Base-by-base conservation (phyloP, 169 alveolate genomes). In the Plasmodium yoelii region DNA sequence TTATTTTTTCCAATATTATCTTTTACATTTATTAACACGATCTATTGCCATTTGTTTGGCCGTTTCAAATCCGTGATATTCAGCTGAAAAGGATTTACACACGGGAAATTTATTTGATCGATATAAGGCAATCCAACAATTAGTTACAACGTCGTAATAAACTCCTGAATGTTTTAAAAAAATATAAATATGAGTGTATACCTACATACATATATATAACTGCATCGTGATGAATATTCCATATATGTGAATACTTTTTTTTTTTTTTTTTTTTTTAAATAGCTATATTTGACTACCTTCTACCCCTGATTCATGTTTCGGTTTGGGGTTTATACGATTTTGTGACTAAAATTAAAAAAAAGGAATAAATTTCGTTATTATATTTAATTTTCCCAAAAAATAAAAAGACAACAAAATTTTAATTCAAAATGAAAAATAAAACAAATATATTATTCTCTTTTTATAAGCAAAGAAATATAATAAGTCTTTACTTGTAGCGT, bases 1-100 rank as follows among this genome's bases (percentile, higher is more conserved):
- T 3, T 34, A 34, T 34, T 34, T 34, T 34, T 34, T 5, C 1
- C 7, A 26, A 2, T 51, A 18, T 67, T 47, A 82, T 59, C 57
- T 26, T 13, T 67, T 26, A 60, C 57, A 26, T 70, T 55, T 55
- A 15, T 82, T 68, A 55, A 82, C 90, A 18, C 84, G 34, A 3
- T 65, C 90, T 42, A 82, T 82, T 15, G 90, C 90, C 63, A 82
- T 34, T 49, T 82, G 34, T 24, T 82, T 82, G 42, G 90, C 90
- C 46, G 73, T 82, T 67, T 82, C 90, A 51, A 82, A 82, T 60
- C 90, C 90, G 67, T 82, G 90, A 47, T 67, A 82, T 28, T 82
- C 90, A 18, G 90, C 90, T 24, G 90, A 82, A 34, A 82, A 82
- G 39, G 90, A 82, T 70, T 82, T 82, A 61, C 84, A 82, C 46